These are phyloP conservation scores for Ampelocalamus luodianensis DNA, from an alignment of 176 grass and related monocot genomes.

Conservation along the genomic window DNA sequence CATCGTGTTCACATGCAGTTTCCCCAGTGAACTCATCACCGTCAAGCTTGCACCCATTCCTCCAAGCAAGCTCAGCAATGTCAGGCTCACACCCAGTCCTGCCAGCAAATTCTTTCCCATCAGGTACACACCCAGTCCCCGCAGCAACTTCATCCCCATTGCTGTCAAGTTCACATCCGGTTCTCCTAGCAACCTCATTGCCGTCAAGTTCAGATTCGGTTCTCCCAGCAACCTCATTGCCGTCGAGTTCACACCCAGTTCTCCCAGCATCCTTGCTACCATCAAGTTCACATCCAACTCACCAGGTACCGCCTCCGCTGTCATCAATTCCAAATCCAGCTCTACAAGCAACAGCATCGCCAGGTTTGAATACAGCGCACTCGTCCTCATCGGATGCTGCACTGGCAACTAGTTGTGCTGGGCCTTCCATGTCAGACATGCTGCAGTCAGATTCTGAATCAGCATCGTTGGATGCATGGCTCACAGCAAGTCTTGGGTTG, in stretches of 20 bases:
- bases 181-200: neutral
- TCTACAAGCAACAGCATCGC: neutral
- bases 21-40: neutral
- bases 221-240: neutral
- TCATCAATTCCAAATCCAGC: neutral
- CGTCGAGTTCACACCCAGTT: neutral
- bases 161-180: neutral
- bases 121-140: neutral
- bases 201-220: neutral
- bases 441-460: constrained; percentile 13
- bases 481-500: constrained; percentile 47
- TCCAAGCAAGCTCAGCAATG: neutral
- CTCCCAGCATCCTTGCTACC: neutral
- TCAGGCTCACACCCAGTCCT: neutral
- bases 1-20: constrained; percentile 11
- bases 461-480: constrained; percentile 47
- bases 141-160: neutral
- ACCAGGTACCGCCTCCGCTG: neutral
- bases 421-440: constrained; percentile 20
- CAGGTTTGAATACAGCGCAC: neutral
- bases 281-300: constrained; percentile 2
- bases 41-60: neutral
- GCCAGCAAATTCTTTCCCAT: neutral
- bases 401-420: neutral
- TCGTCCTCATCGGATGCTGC: neutral